Base-by-base conservation (phyloP, 192 early-diverging fungal genomes). In the Backusella psychrophila region DNA sequence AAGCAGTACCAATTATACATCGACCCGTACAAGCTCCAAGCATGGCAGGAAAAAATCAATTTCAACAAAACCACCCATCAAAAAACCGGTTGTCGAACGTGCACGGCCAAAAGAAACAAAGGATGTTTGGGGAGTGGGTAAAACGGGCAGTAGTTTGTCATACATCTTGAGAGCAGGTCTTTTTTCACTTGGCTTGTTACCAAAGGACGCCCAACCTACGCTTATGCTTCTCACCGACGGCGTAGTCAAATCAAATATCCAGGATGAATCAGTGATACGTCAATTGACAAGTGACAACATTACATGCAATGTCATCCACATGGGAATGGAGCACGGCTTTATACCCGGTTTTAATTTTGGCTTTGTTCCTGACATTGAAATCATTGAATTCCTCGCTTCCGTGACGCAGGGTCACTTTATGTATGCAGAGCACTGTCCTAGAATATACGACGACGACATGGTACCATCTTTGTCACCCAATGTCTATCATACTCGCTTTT, bases 361-460 rank as follows among this genome's bases (percentile, higher is more conserved):
- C 6, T 91, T 90, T 79, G 87, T 94, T 12, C 87, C 88, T 73
- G 94, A 95, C 73, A 94, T 87, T 63, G 93, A 95, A 80, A 84
- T 91, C 42, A 82, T 94, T 1, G 79, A 89, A 34, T 94, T 91
- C 73, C 75, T 94, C 46, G 88, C 94, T 0, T 85, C 88, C 7
- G 88, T 92, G 6, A 88, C 93, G 6, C 83, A 84, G 31, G 94
- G 94, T 3, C 81, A 84, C 33, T 93, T 94, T 72, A 82, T 92
- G 69, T 94, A 91, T 73, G 88, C 92, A 23, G 85, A 86, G 63
- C 86, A 94, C 46, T 93, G 91, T 69, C 86, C 82, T 7, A 75
- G 85, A 29, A 69, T 74, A 11, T 35, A 52, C 15, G 44, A 75
- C 9, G 6, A n/a, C 14, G 66, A 75, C 6, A 31, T 42, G 17